phyloP scores from a whole-genome alignment of 2,329 filamentous ascomycete species.

The Trichoderma pleuroti region DNA sequence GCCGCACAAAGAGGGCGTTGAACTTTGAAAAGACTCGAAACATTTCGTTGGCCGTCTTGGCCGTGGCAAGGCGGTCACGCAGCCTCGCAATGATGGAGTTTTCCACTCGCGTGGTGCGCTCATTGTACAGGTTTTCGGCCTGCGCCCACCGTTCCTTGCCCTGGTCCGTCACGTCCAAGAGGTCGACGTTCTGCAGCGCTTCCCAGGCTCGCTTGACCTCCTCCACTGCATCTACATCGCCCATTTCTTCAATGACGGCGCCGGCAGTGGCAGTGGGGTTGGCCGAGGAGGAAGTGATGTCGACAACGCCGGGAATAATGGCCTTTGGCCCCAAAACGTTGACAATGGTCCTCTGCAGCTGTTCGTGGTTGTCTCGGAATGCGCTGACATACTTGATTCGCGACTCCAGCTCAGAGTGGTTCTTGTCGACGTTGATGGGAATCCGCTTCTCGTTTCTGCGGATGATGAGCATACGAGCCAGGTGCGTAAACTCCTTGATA shows the following conservation, averaged over 20 bases:
- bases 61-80: conserved; percentile 86
- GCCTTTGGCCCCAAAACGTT: conserved; percentile 85
- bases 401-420: conserved; percentile 84
- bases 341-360: conserved; percentile 91
- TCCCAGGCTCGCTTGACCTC: conserved; percentile 95
- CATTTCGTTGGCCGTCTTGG: conserved; percentile 98
- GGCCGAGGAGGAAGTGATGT: conserved; percentile 43
- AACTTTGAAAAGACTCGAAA: conserved; percentile 99
- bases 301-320: conserved; percentile 49
- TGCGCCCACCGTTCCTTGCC: conserved; percentile 90
- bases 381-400: conserved; percentile 89
- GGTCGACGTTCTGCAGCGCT: conserved; percentile 88
- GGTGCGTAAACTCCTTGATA: conserved; percentile 95
- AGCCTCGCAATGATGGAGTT: conserved; percentile 97
- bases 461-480: conserved; percentile 90
- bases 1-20: conserved; percentile 95
- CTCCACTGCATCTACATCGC: conserved; percentile 93
- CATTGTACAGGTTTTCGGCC: conserved; percentile 94
- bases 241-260: conserved; percentile 84
- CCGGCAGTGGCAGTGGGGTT: conserved; percentile 41
- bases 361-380: conserved; percentile 96
- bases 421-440: conserved; percentile 89
- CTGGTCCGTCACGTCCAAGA: conserved; percentile 85
- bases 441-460: conserved; percentile 97
- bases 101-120: conserved; percentile 93